A percentile compares a stretch with the other conserved stretches of the same genome.
Evolutionary conservation across 257 asterid genomes (phyloP).

Genomic region (Schizonepeta tenuifolia): DNA sequence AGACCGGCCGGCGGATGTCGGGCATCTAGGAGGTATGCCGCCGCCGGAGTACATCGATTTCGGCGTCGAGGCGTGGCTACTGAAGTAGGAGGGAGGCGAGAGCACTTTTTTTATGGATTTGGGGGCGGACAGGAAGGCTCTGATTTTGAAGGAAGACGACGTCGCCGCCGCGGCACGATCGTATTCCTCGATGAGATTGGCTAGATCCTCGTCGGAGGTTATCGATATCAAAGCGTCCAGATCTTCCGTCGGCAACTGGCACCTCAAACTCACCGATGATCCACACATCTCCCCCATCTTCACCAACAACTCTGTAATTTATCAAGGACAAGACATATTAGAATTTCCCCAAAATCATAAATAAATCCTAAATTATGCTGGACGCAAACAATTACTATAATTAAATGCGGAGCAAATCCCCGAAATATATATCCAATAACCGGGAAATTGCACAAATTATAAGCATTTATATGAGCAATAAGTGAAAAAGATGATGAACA

Average conservation of each 20-base stretch:
- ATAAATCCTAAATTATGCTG: slow-evolving; percentile 1
- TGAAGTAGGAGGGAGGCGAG: slow-evolving; percentile 54
- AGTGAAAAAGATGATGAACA: not conserved
- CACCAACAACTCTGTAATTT: slow-evolving; percentile 57
- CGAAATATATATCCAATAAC: not conserved
- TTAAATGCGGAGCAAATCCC: not conserved
- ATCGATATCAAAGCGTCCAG: slow-evolving; percentile 77
- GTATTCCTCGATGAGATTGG: slow-evolving; percentile 79
- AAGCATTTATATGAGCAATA: not conserved
- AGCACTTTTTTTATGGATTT: slow-evolving; percentile 51
- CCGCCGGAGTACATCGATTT: slow-evolving; percentile 31
- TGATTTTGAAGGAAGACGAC: slow-evolving; percentile 52
- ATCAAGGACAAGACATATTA: not conserved
- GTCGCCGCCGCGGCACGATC: slow-evolving; percentile 43
- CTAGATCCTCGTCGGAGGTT: slow-evolving; percentile 79
- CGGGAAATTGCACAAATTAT: not conserved
- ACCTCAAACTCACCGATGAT: slow-evolving; percentile 57
- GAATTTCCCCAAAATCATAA: not conserved
- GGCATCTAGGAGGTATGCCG: slow-evolving; percentile 33
- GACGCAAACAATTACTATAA: not conserved
- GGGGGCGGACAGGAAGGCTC: slow-evolving; percentile 64
- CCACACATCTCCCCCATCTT: slow-evolving; percentile 74
- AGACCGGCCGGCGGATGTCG: slow-evolving; percentile 25
- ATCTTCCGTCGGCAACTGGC: slow-evolving; percentile 81
- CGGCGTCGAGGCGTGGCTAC: slow-evolving; percentile 47